Evolutionary conservation across 768 basidiomycete genomes (phyloP).

Genomic region (Lentinula raphanica): DNA sequence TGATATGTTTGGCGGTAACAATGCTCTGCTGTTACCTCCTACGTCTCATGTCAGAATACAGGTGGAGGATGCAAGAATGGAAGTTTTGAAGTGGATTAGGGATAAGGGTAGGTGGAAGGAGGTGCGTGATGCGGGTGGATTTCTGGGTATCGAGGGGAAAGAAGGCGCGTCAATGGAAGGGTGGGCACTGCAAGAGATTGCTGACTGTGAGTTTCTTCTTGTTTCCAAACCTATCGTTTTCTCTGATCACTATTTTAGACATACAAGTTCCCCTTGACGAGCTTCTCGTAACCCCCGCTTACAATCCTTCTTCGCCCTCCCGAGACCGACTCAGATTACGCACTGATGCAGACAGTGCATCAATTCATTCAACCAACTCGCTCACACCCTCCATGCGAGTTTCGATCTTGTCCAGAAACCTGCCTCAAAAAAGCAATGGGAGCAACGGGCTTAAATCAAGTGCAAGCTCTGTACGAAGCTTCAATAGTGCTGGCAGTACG

Average conservation of each 20-base stretch:
- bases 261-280: conserved; percentile 79
- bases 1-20: neutral
- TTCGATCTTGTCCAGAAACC: conserved; percentile 28
- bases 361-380: conserved; percentile 22
- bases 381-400: conserved; percentile 7
- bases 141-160: neutral
- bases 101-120: conserved; percentile 60
- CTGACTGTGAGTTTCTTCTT: conserved; percentile 51
- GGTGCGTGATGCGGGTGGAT: neutral
- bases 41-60: conserved; percentile 68
- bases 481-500: conserved; percentile 13
- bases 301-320: conserved; percentile 16
- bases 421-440: conserved; percentile 16
- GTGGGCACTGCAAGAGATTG: conserved; percentile 88
- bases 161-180: conserved; percentile 59
- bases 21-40: conserved; percentile 53
- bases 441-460: neutral
- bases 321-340: conserved; percentile 14
- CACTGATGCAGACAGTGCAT: conserved; percentile 35
- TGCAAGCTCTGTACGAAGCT: conserved; percentile 31
- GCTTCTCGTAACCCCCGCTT: conserved; percentile 41
- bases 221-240: neutral
- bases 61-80: conserved; percentile 29
- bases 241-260: conserved; percentile 35
- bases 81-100: conserved; percentile 68